These are phyloP conservation scores for Tuber umbilicatum DNA, from an alignment of 495 filamentous ascomycete species.

Conservation along the genomic window DNA sequence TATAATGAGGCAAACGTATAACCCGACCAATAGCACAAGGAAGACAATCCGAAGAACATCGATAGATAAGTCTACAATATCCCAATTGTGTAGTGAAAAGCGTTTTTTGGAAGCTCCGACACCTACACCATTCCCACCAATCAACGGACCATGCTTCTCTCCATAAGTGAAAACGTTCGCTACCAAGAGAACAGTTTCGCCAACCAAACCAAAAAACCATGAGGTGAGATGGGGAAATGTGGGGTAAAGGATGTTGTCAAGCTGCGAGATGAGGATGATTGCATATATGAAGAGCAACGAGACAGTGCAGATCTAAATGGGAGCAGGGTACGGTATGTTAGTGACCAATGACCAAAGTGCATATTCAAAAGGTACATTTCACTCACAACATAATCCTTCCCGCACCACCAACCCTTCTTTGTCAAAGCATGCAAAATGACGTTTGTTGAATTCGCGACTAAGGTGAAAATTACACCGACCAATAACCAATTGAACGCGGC, in stretches of 20 bases:
- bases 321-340: constrained; percentile 2
- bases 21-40: constrained; percentile 52
- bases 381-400: constrained; percentile 67
- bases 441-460: constrained; percentile 65
- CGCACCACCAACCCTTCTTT: constrained; percentile 78
- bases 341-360: background rate
- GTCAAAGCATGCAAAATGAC: constrained; percentile 70
- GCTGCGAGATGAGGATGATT: constrained; percentile 56
- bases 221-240: constrained; percentile 45
- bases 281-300: constrained; percentile 60
- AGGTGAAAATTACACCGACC: constrained; percentile 58
- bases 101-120: constrained; percentile 37
- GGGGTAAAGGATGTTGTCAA: constrained; percentile 48
- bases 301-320: constrained; percentile 38
- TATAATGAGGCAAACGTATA: constrained; percentile 55
- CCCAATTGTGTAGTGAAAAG: constrained; percentile 54
- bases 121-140: constrained; percentile 30
- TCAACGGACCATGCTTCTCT: constrained; percentile 44
- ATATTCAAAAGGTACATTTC: constrained; percentile 66
- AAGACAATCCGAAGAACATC: constrained; percentile 57
- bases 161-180: constrained; percentile 46
- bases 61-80: constrained; percentile 55
- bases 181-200: constrained; percentile 27
- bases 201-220: constrained; percentile 38
- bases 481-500: constrained; percentile 69